Base-by-base conservation (phyloP, 1,284 basidiomycete species). In the Cutaneotrichosporon sp. region DNA sequence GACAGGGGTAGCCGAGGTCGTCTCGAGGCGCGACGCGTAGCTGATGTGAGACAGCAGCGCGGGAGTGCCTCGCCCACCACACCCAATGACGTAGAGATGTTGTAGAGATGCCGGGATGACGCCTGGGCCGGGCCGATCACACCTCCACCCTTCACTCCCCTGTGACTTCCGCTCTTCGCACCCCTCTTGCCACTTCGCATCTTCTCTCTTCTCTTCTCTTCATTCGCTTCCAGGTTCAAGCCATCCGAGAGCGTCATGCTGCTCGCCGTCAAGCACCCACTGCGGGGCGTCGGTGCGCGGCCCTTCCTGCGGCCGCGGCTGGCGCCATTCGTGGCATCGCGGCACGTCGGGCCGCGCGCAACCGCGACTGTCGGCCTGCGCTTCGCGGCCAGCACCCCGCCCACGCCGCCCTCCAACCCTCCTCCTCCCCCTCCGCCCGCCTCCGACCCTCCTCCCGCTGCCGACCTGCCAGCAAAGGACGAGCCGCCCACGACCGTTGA, bases 251-350 rank as follows among this genome's bases (percentile, higher is more conserved):
- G 20, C 20, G 6, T 14, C 27, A 34, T 36, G 52, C 20, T 56
- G 54, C 54, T 34, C 11, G 54, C 54, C 42, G 27, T 56, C 29
- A 56, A 33, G 43, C 54, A 56, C 31, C 45, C 54, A 20, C 29
- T 56, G 29, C 27, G 54, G 54, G 43, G 27, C n/a, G 25, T 31
- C 18, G 31, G 34, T 4, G 10, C 27, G 24, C 52, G 52, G 20
- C 52, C 52, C 13, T 22, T 54, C 10, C 13, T 38, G 24, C 34
- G 14, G 52, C 20, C 34, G 24, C 52, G 52, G 10, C 20, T 54
- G 22, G 9, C 22, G 22, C 52, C 36, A 1, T 20, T 42, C 36
- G 31, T 24, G 8, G 14, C 36, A 14, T 25, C 49, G 27, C 24
- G 49, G 36, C 14, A 18, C 5, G 31, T 22, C 11, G 25, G 47